phyloP scores from a whole-genome alignment of 78 protist species.

The Tieghemostelium lacteum region DNA sequence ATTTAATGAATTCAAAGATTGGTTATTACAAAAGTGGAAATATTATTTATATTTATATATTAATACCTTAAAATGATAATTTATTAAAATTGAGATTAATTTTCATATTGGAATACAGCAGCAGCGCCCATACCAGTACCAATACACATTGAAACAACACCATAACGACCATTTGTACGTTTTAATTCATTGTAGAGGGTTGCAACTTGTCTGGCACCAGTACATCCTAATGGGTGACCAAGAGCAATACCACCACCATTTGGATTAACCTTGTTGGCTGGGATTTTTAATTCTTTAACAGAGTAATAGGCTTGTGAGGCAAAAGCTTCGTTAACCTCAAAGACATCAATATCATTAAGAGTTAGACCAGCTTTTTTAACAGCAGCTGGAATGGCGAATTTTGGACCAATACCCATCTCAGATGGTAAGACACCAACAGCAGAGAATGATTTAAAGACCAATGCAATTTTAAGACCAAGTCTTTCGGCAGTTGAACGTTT shows the following conservation, averaged over 20 bases:
- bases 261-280: constrained; percentile 92
- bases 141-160: constrained; percentile 83
- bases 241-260: constrained; percentile 98
- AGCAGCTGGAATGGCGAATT: constrained; percentile 90
- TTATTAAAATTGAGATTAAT: no score
- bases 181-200: constrained; percentile 62
- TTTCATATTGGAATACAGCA: constrained; percentile 47
- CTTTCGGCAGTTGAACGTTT: constrained; percentile 51
- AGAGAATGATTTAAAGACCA: constrained; percentile 44
- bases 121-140: constrained; percentile 87
- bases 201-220: constrained; percentile 84
- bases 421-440: constrained; percentile 88
- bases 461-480: constrained; percentile 64
- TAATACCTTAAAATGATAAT: no score
- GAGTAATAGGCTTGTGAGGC: constrained; percentile 91
- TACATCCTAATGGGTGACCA: constrained; percentile 99
- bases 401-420: constrained; percentile 91
- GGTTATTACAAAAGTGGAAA: no score
- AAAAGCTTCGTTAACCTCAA: constrained; percentile 97
- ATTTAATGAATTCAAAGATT: no score
- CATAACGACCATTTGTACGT: constrained; percentile 38
- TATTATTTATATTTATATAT: no score
- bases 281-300: constrained; percentile 48
- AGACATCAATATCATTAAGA: constrained; percentile 91
- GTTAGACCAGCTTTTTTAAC: constrained; percentile 88